Evolutionary conservation across 225 moss, liverwort and hornwort species (phyloP).

Genomic region (Lunularia cruciata): DNA sequence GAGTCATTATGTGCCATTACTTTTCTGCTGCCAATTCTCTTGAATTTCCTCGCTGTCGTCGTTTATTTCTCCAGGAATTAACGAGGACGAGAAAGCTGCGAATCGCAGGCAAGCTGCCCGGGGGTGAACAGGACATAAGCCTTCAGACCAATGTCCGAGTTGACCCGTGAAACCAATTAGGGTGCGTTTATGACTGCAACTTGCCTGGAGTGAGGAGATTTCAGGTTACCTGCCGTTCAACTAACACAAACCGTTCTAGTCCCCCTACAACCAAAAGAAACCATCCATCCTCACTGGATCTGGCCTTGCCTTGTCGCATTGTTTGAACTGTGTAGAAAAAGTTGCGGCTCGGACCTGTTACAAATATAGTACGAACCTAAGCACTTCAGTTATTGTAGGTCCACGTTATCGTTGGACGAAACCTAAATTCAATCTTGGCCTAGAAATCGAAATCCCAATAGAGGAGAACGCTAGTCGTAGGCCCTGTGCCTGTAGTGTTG

Average conservation of each 20-base stretch:
- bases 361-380: no score
- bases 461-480: neutral
- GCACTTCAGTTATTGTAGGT: no score
- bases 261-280: neutral
- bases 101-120: neutral
- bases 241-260: slow-evolving; percentile 20
- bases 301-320: neutral
- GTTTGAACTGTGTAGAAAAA: neutral
- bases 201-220: neutral
- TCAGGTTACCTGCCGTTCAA: slow-evolving; percentile 16
- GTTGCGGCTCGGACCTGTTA: no score
- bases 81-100: neutral
- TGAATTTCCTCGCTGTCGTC: neutral
- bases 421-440: neutral
- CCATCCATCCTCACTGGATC: neutral
- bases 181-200: no score
- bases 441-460: neutral
- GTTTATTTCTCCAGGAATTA: neutral
- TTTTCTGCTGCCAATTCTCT: neutral
- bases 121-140: neutral
- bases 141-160: neutral
- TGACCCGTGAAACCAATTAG: neutral
- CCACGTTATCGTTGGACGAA: slow-evolving; percentile 2
- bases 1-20: slow-evolving; percentile 19
- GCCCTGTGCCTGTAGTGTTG: neutral